Conservation (phyloP, 2,329 filamentous ascomycete genomes). For the Piedraia hortae region DNA sequence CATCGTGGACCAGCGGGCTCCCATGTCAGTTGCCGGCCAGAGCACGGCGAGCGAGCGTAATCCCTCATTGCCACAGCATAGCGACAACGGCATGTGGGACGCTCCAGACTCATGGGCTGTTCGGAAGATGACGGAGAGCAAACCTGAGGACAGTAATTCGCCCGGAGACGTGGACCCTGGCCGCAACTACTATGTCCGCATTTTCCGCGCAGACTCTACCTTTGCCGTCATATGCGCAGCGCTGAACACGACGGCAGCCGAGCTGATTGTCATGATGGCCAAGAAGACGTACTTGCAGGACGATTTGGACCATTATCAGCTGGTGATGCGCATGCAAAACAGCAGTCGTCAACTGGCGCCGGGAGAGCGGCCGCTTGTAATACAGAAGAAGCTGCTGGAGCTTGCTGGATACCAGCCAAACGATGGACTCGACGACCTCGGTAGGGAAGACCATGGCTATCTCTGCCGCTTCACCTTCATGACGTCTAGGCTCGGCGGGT, state of each 20-base stretch:
- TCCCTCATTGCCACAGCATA: too few species aligned
- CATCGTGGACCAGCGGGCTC: conserved; percentile 41
- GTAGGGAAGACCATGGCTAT: conserved; percentile 91
- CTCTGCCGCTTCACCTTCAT: conserved; percentile 88
- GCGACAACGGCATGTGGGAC: conserved; percentile 67
- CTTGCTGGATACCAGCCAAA: conserved; percentile 73
- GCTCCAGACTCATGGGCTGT: conserved; percentile 95
- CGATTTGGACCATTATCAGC: conserved; percentile 77
- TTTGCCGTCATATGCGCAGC: conserved; percentile 76
- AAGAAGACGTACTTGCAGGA: conserved; percentile 88
- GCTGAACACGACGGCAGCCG: conserved; percentile 57
- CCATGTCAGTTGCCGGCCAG: conserved; percentile 35
- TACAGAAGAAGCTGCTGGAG: conserved; percentile 75
- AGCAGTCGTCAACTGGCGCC: conserved; percentile 54
- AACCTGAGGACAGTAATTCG: conserved; percentile 38
- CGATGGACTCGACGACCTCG: conserved; percentile 76
- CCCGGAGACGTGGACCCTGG: conserved; percentile 42
- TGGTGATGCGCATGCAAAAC: conserved; percentile 82
- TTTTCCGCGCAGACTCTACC: conserved; percentile 80
- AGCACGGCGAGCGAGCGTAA: too few species aligned
- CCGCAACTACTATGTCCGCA: conserved; percentile 66
- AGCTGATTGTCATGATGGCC: conserved; percentile 69
- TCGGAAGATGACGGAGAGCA: conserved; percentile 40
- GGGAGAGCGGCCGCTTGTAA: conserved; percentile 56
- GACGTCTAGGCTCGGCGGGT: conserved; percentile 65